Conservation (phyloP, 306 rosid genomes). For the Benincasa hispida region DNA sequence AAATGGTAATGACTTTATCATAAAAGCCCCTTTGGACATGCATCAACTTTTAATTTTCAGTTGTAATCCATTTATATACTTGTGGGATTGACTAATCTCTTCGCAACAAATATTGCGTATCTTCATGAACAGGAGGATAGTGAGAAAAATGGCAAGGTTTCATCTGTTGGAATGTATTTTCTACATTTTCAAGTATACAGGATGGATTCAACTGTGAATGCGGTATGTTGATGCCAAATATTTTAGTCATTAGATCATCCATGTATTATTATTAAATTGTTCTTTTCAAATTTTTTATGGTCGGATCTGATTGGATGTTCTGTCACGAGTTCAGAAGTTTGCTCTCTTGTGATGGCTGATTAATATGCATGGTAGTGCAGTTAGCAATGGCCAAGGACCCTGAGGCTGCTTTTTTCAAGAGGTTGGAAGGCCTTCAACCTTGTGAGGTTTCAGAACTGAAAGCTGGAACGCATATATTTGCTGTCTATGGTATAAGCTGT, state of each 20-base stretch:
- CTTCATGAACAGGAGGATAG: constrained; percentile 77
- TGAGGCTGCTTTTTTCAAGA: constrained; percentile 89
- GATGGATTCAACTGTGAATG: constrained; percentile 96
- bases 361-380: constrained; percentile 25
- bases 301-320: not conserved
- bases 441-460: constrained; percentile 93
- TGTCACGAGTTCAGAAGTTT: not conserved
- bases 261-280: not conserved
- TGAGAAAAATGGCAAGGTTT: constrained; percentile 81
- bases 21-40: not conserved
- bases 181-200: constrained; percentile 97
- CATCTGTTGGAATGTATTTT: constrained; percentile 97
- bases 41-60: not conserved
- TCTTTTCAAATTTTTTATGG: not conserved
- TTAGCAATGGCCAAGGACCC: constrained; percentile 98
- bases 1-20: not conserved
- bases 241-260: not conserved
- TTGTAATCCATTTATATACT: not conserved
- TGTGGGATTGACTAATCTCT: not conserved
- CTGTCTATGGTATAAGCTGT: constrained; percentile 78
- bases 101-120: not conserved
- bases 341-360: not conserved
- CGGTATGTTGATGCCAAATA: constrained; percentile 11
- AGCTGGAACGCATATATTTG: constrained; percentile 94
- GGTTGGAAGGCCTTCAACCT: constrained; percentile 99